A percentile compares a stretch with the other conserved stretches of the same genome.
phyloP scores from a whole-genome alignment of 2,329 filamentous ascomycete species.

The Colletotrichum salicis region DNA sequence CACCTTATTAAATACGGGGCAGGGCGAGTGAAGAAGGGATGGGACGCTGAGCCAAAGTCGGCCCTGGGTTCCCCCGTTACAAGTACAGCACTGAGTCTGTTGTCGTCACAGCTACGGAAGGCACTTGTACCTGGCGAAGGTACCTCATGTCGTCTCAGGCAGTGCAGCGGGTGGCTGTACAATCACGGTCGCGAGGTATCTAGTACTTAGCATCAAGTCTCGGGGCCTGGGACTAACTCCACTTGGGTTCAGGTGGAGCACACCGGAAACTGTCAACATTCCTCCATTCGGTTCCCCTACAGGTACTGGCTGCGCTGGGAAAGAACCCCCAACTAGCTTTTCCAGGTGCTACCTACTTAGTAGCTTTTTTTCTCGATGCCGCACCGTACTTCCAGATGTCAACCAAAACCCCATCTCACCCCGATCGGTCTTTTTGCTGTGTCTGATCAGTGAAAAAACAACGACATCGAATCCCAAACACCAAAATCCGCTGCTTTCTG shows the following conservation, averaged over 20 bases:
- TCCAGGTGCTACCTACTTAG: not conserved
- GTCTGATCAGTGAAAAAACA: slow-evolving; percentile 24
- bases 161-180: not conserved
- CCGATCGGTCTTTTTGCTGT: slow-evolving; percentile 23
- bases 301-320: not conserved
- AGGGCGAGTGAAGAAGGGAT: not conserved
- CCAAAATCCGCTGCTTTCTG: slow-evolving; percentile 17
- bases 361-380: slow-evolving; percentile 26
- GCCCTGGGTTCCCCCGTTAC: not conserved
- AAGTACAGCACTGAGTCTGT: not conserved
- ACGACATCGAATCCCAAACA: slow-evolving; percentile 33
- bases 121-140: too few relatives aligned
- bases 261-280: slow-evolving; percentile 9
- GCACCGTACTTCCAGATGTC: slow-evolving; percentile 27
- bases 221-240: not conserved
- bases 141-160: not conserved
- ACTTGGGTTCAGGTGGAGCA: not conserved
- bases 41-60: not conserved
- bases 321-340: slow-evolving; percentile 5
- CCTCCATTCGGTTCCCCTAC: not conserved
- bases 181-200: not conserved
- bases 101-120: not conserved
- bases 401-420: slow-evolving; percentile 9
- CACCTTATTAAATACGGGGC: not conserved
- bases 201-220: not conserved